phyloP scores from a whole-genome alignment of 305 asterid species.

The Fraxinus sp. region DNA sequence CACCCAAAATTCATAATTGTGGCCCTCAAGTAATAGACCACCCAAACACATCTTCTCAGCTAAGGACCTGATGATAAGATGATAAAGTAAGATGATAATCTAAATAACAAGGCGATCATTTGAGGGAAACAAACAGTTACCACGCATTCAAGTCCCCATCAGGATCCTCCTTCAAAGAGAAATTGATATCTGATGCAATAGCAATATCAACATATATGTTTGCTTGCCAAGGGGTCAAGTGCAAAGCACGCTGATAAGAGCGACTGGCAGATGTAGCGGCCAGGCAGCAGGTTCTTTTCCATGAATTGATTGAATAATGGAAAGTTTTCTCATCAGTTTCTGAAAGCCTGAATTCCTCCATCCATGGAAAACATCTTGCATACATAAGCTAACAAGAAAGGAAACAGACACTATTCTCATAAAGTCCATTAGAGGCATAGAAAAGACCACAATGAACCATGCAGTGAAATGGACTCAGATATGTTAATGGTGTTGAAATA shows the following conservation, averaged over 20 bases:
- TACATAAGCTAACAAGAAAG: constrained; percentile 64
- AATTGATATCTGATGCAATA: constrained; percentile 63
- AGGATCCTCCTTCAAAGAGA: constrained; percentile 51
- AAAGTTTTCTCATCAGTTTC: constrained; percentile 57
- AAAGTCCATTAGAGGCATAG: constrained; percentile 20
- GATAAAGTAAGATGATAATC: constrained; percentile 30
- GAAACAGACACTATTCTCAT: constrained; percentile 25
- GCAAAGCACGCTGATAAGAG: constrained; percentile 92
- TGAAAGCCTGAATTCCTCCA: constrained; percentile 43
- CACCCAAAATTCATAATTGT: constrained; percentile 90
- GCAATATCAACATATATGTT: constrained; percentile 76
- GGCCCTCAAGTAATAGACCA: constrained; percentile 75
- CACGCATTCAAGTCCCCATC: constrained; percentile 42
- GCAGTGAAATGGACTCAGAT: constrained; percentile 3
- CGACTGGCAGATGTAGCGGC: constrained; percentile 70
- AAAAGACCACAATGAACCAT: not conserved
- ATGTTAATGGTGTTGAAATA: constrained; percentile 10
- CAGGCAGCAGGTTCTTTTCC: constrained; percentile 68
- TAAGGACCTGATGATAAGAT: constrained; percentile 58
- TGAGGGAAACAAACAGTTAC: constrained; percentile 37
- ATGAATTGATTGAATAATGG: constrained; percentile 55
- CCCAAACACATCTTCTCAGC: constrained; percentile 97
- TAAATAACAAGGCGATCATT: constrained; percentile 20
- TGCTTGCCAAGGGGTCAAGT: constrained; percentile 92
- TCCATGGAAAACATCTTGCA: constrained; percentile 93